Percentiles rank a stretch among this genome's conserved stretches.
phyloP scores from a whole-genome alignment of 2,329 filamentous ascomycete genomes.

The Aspergillus arachidicola region DNA sequence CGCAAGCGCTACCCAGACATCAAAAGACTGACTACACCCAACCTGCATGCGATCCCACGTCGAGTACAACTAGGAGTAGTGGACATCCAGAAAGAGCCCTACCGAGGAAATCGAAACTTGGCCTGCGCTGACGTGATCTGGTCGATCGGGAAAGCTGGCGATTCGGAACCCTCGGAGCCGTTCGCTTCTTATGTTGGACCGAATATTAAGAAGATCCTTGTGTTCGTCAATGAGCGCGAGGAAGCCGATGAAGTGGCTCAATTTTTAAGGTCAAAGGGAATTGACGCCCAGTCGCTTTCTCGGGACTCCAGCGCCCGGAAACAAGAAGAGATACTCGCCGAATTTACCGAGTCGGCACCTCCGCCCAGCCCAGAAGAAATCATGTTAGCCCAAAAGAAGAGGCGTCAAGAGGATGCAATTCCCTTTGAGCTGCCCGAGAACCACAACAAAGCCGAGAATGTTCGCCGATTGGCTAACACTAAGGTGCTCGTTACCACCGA shows the following conservation, averaged over 20 bases:
- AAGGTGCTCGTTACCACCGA: conserved; percentile 95
- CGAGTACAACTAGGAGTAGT: conserved; percentile 92
- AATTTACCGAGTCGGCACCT: conserved; percentile 62
- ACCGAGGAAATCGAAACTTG: conserved; percentile 87
- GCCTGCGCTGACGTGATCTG: conserved; percentile 95
- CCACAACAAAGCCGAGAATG: conserved; percentile 28
- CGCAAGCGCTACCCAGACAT: conserved; percentile 80
- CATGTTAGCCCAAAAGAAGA: conserved; percentile 32
- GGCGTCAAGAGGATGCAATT: conserved; percentile 40
- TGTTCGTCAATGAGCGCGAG: conserved; percentile 96
- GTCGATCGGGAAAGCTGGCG: conserved; percentile 81
- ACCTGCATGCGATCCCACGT: conserved; percentile 92
- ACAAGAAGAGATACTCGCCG: conserved; percentile 73
- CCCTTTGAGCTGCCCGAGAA: conserved; percentile 43
- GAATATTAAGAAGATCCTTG: conserved; percentile 81
- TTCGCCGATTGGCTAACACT: conserved; percentile 68
- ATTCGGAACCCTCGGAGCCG: conserved; percentile 36
- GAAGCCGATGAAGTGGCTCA: conserved; percentile 78
- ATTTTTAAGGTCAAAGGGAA: conserved; percentile 80
- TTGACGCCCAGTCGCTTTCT: conserved; percentile 82
- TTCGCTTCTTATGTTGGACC: conserved; percentile 44
- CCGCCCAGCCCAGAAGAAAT: conserved; percentile 42
- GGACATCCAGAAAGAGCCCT: conserved; percentile 89
- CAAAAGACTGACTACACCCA: conserved; percentile 85
- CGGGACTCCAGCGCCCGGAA: conserved; percentile 80